A percentile compares a stretch with the other conserved stretches of the same genome.
Evolutionary conservation across 345 rosid species (phyloP).

Genomic region (Turnera subulata): DNA sequence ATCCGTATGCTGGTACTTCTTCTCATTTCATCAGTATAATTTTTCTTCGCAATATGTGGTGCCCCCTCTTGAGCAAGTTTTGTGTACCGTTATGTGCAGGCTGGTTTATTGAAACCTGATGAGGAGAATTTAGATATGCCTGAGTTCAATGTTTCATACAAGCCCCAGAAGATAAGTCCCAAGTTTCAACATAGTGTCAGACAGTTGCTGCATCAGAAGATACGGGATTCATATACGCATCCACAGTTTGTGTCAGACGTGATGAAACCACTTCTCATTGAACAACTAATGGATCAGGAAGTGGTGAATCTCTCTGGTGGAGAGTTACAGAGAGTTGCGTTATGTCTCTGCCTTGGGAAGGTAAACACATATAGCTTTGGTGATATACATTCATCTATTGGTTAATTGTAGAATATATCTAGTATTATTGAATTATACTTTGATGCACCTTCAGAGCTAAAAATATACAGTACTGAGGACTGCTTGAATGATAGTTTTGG

Average conservation of each 20-base stretch:
- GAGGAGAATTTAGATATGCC: slow-evolving; percentile 77
- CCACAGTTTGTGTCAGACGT: slow-evolving; percentile 98
- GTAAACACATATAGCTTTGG: slow-evolving; percentile 28
- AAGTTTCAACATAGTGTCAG: slow-evolving; percentile 74
- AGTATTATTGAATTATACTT: too few species aligned
- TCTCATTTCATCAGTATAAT: slow-evolving; percentile 3
- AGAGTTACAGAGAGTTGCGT: slow-evolving; percentile 96
- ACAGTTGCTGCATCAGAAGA: slow-evolving; percentile 75
- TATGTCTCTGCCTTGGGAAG: slow-evolving; percentile 95
- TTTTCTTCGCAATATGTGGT: background rate
- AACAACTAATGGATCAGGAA: slow-evolving; percentile 96
- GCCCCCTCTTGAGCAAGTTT: slow-evolving; percentile 3
- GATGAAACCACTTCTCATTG: slow-evolving; percentile 97
- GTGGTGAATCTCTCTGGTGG: slow-evolving; percentile 96
- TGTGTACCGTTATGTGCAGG: slow-evolving; percentile 43
- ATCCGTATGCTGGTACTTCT: slow-evolving; percentile 89
- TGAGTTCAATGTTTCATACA: slow-evolving; percentile 93
- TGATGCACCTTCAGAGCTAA: too few species aligned
- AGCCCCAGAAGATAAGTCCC: slow-evolving; percentile 97
- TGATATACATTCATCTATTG: background rate
- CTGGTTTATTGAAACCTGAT: slow-evolving; percentile 91
- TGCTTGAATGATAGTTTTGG: too few species aligned
- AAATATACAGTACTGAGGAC: too few species aligned
- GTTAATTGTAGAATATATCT: too few species aligned
- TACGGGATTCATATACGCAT: slow-evolving; percentile 88